Conservation (phyloP, 768 basidiomycete genomes). For the Melanogaster broomeanus region DNA sequence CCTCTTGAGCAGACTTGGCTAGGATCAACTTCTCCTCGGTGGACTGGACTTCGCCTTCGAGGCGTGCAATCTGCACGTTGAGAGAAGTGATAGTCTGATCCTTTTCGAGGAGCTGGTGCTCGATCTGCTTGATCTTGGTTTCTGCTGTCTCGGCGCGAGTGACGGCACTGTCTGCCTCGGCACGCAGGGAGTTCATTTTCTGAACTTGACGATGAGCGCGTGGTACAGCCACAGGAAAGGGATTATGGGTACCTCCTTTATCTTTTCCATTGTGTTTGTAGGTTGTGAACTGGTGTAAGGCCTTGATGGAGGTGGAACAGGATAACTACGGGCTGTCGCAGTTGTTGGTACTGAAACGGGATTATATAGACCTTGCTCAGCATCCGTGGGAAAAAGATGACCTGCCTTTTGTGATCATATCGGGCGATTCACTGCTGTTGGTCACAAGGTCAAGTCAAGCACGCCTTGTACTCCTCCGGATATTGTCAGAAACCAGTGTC, state of each 20-base stretch:
- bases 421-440: neutral
- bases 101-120: constrained; percentile 72
- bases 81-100: constrained; percentile 89
- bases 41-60: constrained; percentile 72
- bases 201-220: constrained; percentile 25
- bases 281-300: constrained; percentile 4
- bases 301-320: constrained; percentile 6
- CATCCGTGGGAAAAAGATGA: constrained; percentile 36
- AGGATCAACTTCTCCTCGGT: constrained; percentile 65
- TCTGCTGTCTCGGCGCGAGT: constrained; percentile 88
- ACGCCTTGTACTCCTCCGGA: neutral
- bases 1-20: constrained; percentile 62
- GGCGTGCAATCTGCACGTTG: constrained; percentile 61
- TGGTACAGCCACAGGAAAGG: neutral
- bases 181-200: constrained; percentile 78
- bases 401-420: constrained; percentile 38
- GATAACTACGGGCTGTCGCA: constrained; percentile 9
- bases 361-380: constrained; percentile 20
- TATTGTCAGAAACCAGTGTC: neutral
- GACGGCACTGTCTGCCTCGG: constrained; percentile 81
- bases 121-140: constrained; percentile 72
- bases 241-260: constrained; percentile 40
- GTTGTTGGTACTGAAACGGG: constrained; percentile 19
- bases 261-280: constrained; percentile 44
- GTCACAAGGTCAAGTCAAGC: neutral